Evolutionary conservation across 768 basidiomycete genomes (phyloP).

Genomic region (Suillus americanus): DNA sequence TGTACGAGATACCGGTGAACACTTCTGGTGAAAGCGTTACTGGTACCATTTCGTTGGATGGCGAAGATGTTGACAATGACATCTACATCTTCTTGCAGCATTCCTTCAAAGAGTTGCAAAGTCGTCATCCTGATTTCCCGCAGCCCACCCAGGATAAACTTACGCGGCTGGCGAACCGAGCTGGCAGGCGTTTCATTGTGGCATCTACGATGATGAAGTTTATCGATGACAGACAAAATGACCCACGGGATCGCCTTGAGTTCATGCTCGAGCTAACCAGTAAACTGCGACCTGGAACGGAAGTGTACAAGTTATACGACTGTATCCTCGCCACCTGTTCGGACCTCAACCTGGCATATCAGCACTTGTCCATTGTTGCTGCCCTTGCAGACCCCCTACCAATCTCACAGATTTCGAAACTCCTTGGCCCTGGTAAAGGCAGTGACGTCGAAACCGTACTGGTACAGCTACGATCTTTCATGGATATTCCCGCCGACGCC

Average conservation of each 20-base stretch:
- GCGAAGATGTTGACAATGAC: neutral
- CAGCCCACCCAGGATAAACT: neutral
- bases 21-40: neutral
- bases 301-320: neutral
- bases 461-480: neutral
- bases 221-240: neutral
- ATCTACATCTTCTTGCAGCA: neutral
- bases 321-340: neutral
- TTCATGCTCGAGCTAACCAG: neutral
- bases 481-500: neutral
- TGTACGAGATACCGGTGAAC: neutral
- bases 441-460: neutral
- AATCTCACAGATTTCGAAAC: neutral
- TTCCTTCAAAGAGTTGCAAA: neutral
- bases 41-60: neutral
- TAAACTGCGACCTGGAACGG: neutral
- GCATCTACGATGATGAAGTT: neutral
- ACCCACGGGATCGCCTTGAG: neutral
- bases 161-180: neutral
- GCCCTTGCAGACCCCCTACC: neutral
- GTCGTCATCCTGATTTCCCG: neutral
- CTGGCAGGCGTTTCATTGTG: neutral
- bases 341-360: neutral
- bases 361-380: neutral
- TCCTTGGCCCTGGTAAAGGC: neutral